Evolutionary conservation across 208 protist genomes (phyloP), one percentile per base, ranked within the genome.

Genomic region (Leptomonas seymouri): DNA sequence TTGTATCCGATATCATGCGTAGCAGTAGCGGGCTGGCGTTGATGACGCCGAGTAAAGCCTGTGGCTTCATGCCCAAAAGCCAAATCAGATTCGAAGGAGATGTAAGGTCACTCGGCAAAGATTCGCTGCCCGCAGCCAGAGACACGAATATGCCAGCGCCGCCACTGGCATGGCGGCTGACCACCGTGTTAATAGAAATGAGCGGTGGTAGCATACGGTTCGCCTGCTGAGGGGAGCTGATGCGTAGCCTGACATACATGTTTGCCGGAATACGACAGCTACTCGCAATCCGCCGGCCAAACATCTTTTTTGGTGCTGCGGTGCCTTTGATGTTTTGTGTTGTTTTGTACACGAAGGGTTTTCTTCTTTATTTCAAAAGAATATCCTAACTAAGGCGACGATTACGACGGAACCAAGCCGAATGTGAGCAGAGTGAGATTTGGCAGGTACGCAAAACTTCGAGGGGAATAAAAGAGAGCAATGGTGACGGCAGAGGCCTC

Each of bases 1-100:
- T 96, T 93, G 88, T 96, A 91, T 96, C 91, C 44, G 88, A 88
- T 49, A 96, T 84, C 68, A 93, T 89, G 53, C 86, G 82, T 59
- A 96, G 57, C 9, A 96, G 51, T 20, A 95, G 25, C 1, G 86
- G 84, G 67, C 87, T 93, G 20, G 78, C 67, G 31, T 82, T 74
- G 59, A 93, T 61, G 11, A 78, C 67, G 46, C 73, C 76, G 56
- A 91, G 74, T 7, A 93, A 62, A 4, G 60, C 65, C 69, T 89
- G 80, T 31, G 83, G 76, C 34, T 84, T 71, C 50, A 91, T 59
- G 3, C 90, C 84, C 20, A 89, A 64, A 12, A 84, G 67, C 2
- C 85, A 79, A 41, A 89, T 69, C 41, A 91, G 48, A 55, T 83
- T 81, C 39, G 78, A 50, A 3, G 76, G 66, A 18, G 74, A 55